phyloP scores from a whole-genome alignment of 139 green algal genomes.

The Tetradesmus obliquus region DNA sequence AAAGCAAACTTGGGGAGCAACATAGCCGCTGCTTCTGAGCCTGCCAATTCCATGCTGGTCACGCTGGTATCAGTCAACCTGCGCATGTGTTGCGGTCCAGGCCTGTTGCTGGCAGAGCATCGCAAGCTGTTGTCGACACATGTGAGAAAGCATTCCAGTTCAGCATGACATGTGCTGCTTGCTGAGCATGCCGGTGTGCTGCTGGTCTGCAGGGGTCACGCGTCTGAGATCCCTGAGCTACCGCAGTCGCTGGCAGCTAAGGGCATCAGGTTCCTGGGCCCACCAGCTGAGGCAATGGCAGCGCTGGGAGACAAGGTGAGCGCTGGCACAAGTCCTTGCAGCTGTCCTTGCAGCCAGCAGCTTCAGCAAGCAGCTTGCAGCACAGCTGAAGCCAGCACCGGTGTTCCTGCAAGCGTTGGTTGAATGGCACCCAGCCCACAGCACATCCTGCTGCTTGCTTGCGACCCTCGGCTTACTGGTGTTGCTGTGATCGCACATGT shows the following conservation, averaged over 20 bases:
- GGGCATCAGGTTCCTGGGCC: slow-evolving; percentile 94
- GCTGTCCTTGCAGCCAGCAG: neutral
- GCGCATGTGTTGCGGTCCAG: no score
- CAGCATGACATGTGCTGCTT: neutral
- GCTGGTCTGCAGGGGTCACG: slow-evolving; percentile 88
- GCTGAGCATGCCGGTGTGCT: neutral
- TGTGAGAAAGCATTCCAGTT: neutral
- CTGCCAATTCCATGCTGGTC: no score
- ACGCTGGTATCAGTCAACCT: no score
- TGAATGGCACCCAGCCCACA: neutral
- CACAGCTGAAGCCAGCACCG: neutral
- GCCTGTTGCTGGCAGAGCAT: no score
- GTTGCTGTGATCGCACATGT: neutral
- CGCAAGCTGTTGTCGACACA: no score
- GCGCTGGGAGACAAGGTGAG: slow-evolving; percentile 96
- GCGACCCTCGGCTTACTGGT: neutral
- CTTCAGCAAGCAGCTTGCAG: neutral
- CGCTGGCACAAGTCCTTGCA: neutral
- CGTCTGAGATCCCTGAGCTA: slow-evolving; percentile 96
- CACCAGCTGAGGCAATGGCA: slow-evolving; percentile 85
- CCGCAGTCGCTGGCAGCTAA: slow-evolving; percentile 75
- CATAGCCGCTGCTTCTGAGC: neutral
- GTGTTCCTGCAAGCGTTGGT: neutral
- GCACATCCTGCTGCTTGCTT: neutral
- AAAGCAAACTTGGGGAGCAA: neutral